Conservation (phyloP, 345 rosid species). For the Lepidium didymum region DNA sequence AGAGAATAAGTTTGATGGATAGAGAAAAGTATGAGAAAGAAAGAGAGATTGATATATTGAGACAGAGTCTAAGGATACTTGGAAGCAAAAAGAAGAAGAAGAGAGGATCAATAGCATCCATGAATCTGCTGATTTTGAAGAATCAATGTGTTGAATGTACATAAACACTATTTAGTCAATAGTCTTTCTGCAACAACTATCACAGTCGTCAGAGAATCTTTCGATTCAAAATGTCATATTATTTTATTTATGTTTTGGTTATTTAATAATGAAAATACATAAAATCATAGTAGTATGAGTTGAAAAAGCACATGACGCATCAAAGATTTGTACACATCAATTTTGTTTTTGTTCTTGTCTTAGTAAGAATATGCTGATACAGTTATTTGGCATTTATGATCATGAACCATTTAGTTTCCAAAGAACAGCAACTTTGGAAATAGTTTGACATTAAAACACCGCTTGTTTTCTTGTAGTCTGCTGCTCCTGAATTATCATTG, state of each 20-base stretch:
- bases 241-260: background rate
- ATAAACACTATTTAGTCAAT: conserved; percentile 15
- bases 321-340: background rate
- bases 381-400: background rate
- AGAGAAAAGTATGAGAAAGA: conserved; percentile 40
- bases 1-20: conserved; percentile 38
- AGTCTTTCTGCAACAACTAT: conserved; percentile 13
- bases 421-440: background rate
- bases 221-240: conserved; percentile 2
- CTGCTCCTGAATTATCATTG: background rate
- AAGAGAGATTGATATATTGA: conserved; percentile 56
- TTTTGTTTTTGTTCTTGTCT: background rate
- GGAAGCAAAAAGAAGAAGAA: conserved; percentile 31
- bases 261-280: background rate
- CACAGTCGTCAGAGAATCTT: background rate
- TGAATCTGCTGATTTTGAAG: conserved; percentile 11
- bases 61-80: conserved; percentile 64
- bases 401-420: background rate
- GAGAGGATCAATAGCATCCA: background rate
- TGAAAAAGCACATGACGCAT: conserved; percentile 6
- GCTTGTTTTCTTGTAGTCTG: background rate
- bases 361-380: background rate
- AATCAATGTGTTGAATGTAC: conserved; percentile 27
- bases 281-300: background rate
- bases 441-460: background rate